phyloP scores from a whole-genome alignment of 345 rosid species.

The Camelina neglecta region DNA sequence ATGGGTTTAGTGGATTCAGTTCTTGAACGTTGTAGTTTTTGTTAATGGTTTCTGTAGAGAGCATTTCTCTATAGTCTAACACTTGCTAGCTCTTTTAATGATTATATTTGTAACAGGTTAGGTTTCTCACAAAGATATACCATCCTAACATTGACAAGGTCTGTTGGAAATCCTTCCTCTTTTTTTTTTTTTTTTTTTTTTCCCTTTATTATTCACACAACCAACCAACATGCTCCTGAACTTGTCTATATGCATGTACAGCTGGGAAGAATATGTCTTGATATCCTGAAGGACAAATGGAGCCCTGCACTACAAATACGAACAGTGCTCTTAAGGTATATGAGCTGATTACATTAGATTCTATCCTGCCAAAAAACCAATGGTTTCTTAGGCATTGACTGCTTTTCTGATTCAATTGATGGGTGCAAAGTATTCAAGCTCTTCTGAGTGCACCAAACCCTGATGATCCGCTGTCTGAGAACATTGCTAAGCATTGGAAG shows the following conservation, averaged over 20 bases:
- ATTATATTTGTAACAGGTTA: constrained; percentile 64
- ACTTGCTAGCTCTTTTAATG: constrained; percentile 10
- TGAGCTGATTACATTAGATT: constrained; percentile 4
- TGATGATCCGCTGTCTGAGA: constrained; percentile 97
- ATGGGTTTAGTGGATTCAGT: background rate
- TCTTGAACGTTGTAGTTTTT: background rate
- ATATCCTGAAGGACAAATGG: constrained; percentile 99
- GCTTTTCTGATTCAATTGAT: background rate
- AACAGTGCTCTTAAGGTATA: constrained; percentile 94
- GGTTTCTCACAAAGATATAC: constrained; percentile 96
- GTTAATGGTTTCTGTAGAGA: background rate
- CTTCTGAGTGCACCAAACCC: constrained; percentile 99
- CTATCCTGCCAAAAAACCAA: constrained; percentile 1
- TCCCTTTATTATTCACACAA: constrained; percentile 1
- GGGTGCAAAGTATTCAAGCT: constrained; percentile 78
- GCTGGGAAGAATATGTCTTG: constrained; percentile 84
- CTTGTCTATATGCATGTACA: constrained; percentile 37
- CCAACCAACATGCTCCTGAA: constrained; percentile 3
- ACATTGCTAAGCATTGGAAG: constrained; percentile 99
- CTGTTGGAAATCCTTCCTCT: constrained; percentile 20
- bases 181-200: background rate
- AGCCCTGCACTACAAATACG: constrained; percentile 99
- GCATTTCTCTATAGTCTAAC: background rate
- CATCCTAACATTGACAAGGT: constrained; percentile 99
- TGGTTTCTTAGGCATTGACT: background rate